Base-by-base conservation (phyloP, 2,329 filamentous ascomycete species). In the Monosporascus sp. region DNA sequence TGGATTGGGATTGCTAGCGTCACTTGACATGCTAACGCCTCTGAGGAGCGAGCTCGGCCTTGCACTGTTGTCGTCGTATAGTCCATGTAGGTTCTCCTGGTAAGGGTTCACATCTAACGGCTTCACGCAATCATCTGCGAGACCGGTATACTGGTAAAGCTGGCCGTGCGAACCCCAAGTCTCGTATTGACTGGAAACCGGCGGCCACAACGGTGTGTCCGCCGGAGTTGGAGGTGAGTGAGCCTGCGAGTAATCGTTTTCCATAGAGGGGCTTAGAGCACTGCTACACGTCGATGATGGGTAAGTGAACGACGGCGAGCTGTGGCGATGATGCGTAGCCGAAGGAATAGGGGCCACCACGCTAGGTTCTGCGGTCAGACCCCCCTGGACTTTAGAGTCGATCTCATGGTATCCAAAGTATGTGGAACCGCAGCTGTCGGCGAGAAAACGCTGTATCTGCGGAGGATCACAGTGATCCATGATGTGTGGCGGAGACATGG, bases 221-320 rank as follows among this genome's bases (percentile, higher is more conserved):
- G 67, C 63, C 2, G 72, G 72, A 2, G 74, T 74, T 27, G 64
- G 62, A 9, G 72, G 73, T n/a, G 65, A 63, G 48, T 63, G 56
- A 51, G 66, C 63, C 49, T 66, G 65, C 49, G 65, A 68, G 24
- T 66, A 64, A 49, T 77, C 73, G 51, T 67, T 69, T n/a, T 75
- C 72, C 5, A 69, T 61, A 3, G 64, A 66, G 17, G 72, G 72
- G 38, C 72, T 75, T 22, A 66, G 63, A 25, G 62, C 64, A 49
- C 67, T 70, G 52, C 70, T 69, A 52, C 69, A 69, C 1, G 66
- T 66, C 22, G 71, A 71, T 5, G 70, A 67, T 17, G 65, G 64
- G 27, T 70, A 65, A 14, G 71, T 70, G 18, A 69, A 74, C 14
- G 69, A 68, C 7, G 73, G 71, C 7, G 72, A 73, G 31, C 58